These are phyloP conservation scores for Candida labiduridarum DNA, from an alignment of 1,139 yeast genomes.

Conservation along the genomic window DNA sequence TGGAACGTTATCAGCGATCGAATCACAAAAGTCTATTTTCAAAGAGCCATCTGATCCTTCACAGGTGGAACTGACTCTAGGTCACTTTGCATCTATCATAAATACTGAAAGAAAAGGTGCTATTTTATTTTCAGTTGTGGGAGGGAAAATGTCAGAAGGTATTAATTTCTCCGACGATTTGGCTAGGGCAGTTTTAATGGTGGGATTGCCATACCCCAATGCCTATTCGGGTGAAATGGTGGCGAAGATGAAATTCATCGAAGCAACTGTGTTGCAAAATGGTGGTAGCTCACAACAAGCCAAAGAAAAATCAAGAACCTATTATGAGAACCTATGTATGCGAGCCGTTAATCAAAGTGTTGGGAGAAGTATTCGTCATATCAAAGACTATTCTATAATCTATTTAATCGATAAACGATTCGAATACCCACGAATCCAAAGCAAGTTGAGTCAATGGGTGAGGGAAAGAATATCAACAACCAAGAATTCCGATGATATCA, in stretches of 20 bases:
- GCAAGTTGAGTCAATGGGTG: constrained; percentile 82
- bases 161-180: constrained; percentile 85
- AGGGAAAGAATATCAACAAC: constrained; percentile 36
- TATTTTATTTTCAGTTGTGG: constrained; percentile 80
- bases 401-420: constrained; percentile 73
- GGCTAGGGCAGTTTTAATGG: constrained; percentile 85
- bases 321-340: constrained; percentile 87
- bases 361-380: constrained; percentile 89
- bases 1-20: constrained; percentile 34
- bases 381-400: constrained; percentile 76
- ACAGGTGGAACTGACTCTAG: constrained; percentile 48
- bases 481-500: background rate
- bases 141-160: constrained; percentile 94
- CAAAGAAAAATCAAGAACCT: constrained; percentile 51
- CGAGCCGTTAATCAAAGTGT: constrained; percentile 90
- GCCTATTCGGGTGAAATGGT: constrained; percentile 80
- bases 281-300: constrained; percentile 51
- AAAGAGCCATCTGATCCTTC: constrained; percentile 54
- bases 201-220: constrained; percentile 92
- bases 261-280: constrained; percentile 35
- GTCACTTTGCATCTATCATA: constrained; percentile 49
- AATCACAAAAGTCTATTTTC: constrained; percentile 47
- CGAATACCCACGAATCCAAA: constrained; percentile 46
- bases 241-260: constrained; percentile 71
- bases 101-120: constrained; percentile 50